Evolutionary conservation across 768 basidiomycete species (phyloP).

Genomic region (Saitozyma sp.): DNA sequence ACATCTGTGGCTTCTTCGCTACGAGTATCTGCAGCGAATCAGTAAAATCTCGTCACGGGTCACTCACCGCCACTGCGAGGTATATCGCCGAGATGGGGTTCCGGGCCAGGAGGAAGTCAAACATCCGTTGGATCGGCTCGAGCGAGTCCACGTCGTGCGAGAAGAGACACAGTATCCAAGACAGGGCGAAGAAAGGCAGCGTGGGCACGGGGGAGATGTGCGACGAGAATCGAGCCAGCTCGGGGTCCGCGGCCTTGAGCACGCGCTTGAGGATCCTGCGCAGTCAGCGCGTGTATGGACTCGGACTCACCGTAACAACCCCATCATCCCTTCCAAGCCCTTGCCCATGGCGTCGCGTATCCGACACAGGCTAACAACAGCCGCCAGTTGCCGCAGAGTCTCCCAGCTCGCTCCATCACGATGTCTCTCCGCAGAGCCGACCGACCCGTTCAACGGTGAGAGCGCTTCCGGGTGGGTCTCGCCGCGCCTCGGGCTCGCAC

Average conservation of each 20-base stretch:
- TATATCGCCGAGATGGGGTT: slow-evolving; percentile 81
- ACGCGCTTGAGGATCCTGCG: slow-evolving; percentile 72
- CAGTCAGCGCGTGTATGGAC: neutral
- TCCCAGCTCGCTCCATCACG: slow-evolving; percentile 33
- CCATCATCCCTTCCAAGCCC: slow-evolving; percentile 80
- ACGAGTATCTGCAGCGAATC: slow-evolving; percentile 64
- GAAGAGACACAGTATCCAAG: slow-evolving; percentile 86
- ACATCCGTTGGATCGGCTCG: slow-evolving; percentile 85
- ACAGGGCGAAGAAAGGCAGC: slow-evolving; percentile 84
- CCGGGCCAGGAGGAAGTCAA: slow-evolving; percentile 81
- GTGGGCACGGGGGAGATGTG: slow-evolving; percentile 63
- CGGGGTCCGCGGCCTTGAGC: slow-evolving; percentile 68
- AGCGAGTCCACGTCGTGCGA: slow-evolving; percentile 88
- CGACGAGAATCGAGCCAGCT: slow-evolving; percentile 68
- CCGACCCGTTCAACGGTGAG: too few species aligned
- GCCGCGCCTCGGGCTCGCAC: too few species aligned
- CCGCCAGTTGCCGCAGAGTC: slow-evolving; percentile 50
- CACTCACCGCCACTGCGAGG: slow-evolving; percentile 74
- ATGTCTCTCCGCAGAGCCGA: too few species aligned
- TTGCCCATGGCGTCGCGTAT: slow-evolving; percentile 85
- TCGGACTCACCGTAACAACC: slow-evolving; percentile 65
- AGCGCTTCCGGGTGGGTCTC: too few species aligned
- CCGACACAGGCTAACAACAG: slow-evolving; percentile 74
- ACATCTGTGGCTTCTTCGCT: slow-evolving; percentile 67
- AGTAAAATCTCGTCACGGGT: neutral